Conservation (phyloP, 495 filamentous ascomycete species). For the Tuber brumale region DNA sequence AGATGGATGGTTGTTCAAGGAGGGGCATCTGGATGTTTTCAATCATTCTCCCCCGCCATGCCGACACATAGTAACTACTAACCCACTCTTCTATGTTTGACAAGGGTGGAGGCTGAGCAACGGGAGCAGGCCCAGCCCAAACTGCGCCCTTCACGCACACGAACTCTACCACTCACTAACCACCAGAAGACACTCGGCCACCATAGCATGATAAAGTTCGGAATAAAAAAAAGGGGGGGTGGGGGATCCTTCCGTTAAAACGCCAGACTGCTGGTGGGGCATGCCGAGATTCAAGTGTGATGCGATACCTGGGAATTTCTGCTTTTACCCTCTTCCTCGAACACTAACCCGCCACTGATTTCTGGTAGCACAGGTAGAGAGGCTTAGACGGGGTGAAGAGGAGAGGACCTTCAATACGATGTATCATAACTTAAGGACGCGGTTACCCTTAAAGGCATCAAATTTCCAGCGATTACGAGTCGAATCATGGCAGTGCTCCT, state of each 20-base stretch:
- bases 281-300: background rate
- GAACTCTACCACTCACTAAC: background rate
- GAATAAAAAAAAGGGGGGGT: background rate
- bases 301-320: background rate
- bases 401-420: background rate
- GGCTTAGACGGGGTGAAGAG: background rate
- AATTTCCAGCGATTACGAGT: background rate
- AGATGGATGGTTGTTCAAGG: constrained; percentile 6
- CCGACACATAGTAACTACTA: background rate
- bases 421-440: background rate
- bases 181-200: background rate
- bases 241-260: background rate
- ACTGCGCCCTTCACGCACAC: constrained; percentile 12
- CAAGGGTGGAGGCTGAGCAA: constrained; percentile 23
- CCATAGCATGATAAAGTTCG: background rate
- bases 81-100: background rate
- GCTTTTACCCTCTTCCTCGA: background rate
- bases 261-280: background rate
- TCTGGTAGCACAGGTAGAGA: background rate
- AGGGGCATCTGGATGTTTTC: constrained; percentile 31
- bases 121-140: background rate
- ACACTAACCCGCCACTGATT: background rate
- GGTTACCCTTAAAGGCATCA: background rate
- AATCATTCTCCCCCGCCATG: constrained; percentile 12
- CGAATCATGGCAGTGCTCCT: background rate